Evolutionary conservation across 2,329 filamentous ascomycete genomes (phyloP).

Genomic region (Botrytis galanthina): DNA sequence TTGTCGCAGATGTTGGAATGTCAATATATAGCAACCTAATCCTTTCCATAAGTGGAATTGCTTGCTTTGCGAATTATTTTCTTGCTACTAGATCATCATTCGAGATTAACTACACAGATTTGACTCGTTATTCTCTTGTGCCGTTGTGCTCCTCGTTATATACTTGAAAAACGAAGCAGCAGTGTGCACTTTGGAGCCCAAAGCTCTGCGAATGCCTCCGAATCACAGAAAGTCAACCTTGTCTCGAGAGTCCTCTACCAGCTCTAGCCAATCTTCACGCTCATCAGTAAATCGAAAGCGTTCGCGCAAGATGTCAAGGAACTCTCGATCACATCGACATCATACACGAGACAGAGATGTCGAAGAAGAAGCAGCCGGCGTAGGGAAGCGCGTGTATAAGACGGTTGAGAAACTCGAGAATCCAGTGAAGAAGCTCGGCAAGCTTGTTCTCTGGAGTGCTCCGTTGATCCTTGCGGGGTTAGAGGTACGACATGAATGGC

Average conservation of each 20-base stretch:
- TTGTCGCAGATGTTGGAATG: background rate
- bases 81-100: background rate
- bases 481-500: constrained; percentile 17
- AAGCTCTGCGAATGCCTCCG: background rate
- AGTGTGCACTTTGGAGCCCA: background rate
- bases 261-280: constrained; percentile 5
- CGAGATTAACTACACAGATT: background rate
- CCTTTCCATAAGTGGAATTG: background rate
- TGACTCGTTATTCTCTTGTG: background rate
- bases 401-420: constrained; percentile 14
- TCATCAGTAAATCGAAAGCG: background rate
- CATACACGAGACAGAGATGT: background rate
- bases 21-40: background rate
- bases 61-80: background rate
- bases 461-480: constrained; percentile 15
- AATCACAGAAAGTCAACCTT: background rate
- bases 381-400: constrained; percentile 5
- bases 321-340: background rate
- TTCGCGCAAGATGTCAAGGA: background rate
- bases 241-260: constrained; percentile 5
- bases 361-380: background rate
- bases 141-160: background rate
- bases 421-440: constrained; percentile 19
- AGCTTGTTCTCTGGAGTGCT: constrained; percentile 15
- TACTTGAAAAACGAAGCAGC: background rate